A percentile compares a stretch with the other conserved stretches of the same genome.
phyloP scores from a whole-genome alignment of 345 rosid species.

The Microcos paniculata region DNA sequence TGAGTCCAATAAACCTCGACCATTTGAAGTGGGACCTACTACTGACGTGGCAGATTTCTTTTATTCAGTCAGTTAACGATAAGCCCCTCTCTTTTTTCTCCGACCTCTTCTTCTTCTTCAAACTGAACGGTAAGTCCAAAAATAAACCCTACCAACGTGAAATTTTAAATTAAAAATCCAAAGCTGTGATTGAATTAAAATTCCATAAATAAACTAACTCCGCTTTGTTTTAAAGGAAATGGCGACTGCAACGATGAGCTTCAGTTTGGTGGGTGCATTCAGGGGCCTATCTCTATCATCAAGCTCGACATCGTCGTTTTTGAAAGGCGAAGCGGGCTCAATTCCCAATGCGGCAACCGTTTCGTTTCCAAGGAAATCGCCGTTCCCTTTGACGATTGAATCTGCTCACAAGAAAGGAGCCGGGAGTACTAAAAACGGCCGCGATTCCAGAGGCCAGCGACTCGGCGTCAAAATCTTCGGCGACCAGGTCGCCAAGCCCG shows the following conservation, averaged over 20 bases:
- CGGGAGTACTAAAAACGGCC: conserved; percentile 99
- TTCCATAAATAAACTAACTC: neutral
- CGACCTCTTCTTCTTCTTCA: neutral
- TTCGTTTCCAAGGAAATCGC: conserved; percentile 37
- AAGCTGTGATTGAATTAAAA: neutral
- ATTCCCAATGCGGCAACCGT: conserved; percentile 35
- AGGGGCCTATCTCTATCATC: conserved; percentile 60
- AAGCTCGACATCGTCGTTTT: conserved; percentile 53
- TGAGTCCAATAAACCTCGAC: neutral
- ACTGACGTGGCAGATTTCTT: neutral
- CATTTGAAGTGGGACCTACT: neutral
- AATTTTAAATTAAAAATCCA: neutral
- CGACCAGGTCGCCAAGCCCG: conserved; percentile 90
- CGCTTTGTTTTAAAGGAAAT: conserved; percentile 6
- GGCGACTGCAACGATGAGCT: conserved; percentile 45
- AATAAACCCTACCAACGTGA: too few relatives aligned
- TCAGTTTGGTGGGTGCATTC: conserved; percentile 61
- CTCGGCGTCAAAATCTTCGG: conserved; percentile 95
- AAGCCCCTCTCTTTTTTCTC: neutral
- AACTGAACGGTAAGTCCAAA: neutral
- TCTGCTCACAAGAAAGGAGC: conserved; percentile 98
- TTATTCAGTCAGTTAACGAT: neutral
- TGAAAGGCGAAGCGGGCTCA: conserved; percentile 43
- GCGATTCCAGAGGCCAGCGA: conserved; percentile 83
- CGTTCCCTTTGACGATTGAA: conserved; percentile 63